Conservation (phyloP, 371 early-diverging fungal species). For the Choanephora cucurbitarum region DNA sequence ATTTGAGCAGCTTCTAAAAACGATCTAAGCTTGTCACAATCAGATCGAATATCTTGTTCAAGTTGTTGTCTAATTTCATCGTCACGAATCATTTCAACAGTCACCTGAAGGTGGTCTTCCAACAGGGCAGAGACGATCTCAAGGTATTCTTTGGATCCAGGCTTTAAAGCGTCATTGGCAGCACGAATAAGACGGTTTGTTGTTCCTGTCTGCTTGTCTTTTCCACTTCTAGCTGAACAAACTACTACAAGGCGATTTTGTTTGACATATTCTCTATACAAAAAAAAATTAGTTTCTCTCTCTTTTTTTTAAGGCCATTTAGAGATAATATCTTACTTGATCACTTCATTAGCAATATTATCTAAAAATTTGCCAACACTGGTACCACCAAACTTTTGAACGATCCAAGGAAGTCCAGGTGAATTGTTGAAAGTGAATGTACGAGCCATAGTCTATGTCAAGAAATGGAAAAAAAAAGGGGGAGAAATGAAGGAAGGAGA, state of each 20-base stretch:
- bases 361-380: conserved; percentile 82
- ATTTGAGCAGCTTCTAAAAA: conserved; percentile 94
- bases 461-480: conserved; percentile 15
- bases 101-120: conserved; percentile 78
- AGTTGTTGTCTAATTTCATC: conserved; percentile 54
- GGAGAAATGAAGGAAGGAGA: neutral
- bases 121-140: conserved; percentile 81
- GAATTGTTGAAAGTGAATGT: conserved; percentile 24
- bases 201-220: conserved; percentile 77
- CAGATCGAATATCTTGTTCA: conserved; percentile 64
- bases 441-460: conserved; percentile 15
- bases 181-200: conserved; percentile 76
- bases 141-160: conserved; percentile 62
- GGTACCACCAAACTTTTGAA: conserved; percentile 90
- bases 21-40: conserved; percentile 74
- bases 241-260: conserved; percentile 76
- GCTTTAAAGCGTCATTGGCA: conserved; percentile 67
- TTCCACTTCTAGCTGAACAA: conserved; percentile 81
- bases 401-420: conserved; percentile 62
- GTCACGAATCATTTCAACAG: conserved; percentile 58
- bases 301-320: neutral
- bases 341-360: conserved; percentile 59
- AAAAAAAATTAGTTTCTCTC: neutral
- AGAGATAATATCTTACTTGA: conserved; percentile 42
- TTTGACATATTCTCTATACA: conserved; percentile 52